These are phyloP conservation scores for Helichrysum umbraculigerum DNA, from an alignment of 129 eudicot genomes.

Conservation along the genomic window DNA sequence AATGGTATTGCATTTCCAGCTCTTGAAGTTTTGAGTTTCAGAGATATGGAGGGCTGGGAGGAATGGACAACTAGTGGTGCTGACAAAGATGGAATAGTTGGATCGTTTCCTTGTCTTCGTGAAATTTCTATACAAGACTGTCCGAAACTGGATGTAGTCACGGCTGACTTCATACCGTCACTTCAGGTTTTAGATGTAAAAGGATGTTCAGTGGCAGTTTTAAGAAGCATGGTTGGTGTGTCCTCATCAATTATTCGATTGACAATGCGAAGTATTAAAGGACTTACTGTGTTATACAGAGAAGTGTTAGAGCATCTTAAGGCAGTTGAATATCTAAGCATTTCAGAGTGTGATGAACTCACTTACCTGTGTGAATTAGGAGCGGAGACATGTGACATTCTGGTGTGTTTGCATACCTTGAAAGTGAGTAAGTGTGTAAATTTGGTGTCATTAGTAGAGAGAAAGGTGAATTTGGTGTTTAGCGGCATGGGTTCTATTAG, in stretches of 20 bases:
- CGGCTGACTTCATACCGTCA: background rate
- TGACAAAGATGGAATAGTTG: background rate
- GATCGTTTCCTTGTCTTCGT: conserved; percentile 27
- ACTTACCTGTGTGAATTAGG: conserved; percentile 1
- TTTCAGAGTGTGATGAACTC: background rate
- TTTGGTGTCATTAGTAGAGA: conserved; percentile 1
- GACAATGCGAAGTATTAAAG: no score
- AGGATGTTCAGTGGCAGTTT: background rate
- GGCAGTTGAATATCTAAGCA: no score
- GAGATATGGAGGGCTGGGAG: conserved; percentile 25
- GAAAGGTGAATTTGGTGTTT: background rate
- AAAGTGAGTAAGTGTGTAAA: background rate
- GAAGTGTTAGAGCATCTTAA: no score
- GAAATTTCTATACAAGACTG: background rate
- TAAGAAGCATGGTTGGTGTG: background rate
- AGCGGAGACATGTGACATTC: background rate
- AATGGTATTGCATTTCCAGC: conserved; percentile 36
- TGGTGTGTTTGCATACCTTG: background rate
- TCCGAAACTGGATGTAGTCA: background rate
- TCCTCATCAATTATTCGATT: background rate
- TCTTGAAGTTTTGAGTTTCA: conserved; percentile 24
- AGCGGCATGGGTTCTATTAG: background rate
- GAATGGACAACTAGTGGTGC: conserved; percentile 22
- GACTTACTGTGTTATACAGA: no score
- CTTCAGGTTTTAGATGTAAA: background rate